These are phyloP conservation scores for Strombidium stylifer DNA, from an alignment of 73 alveolate genomes.

Conservation along the genomic window DNA sequence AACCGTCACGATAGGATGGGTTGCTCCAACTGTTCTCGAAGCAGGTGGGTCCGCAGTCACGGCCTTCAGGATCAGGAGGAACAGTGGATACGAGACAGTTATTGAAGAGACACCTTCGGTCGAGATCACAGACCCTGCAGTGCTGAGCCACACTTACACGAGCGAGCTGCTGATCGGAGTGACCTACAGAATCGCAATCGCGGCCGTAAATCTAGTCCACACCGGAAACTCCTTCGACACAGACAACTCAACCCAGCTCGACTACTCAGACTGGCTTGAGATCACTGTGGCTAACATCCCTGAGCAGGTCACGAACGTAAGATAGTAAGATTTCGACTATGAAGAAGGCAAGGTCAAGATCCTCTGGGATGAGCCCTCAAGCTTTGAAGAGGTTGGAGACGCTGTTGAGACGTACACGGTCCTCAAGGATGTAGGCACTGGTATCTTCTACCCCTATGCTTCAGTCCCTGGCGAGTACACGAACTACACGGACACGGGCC, in stretches of 20 bases:
- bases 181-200: conserved; percentile 44
- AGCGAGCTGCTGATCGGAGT: conserved; percentile 51
- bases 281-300: conserved; percentile 40
- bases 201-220: conserved; percentile 35
- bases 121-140: no score
- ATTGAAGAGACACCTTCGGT: no score
- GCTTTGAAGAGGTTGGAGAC: conserved; percentile 47
- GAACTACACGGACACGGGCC: conserved; percentile 23
- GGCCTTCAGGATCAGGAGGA: conserved; percentile 35
- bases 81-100: conserved; percentile 46
- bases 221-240: conserved; percentile 31
- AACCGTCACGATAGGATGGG: conserved; percentile 36
- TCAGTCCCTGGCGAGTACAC: conserved; percentile 11
- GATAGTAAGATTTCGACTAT: conserved; percentile 20
- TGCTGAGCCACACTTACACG: conserved; percentile 23
- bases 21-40: background rate
- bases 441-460: conserved; percentile 40
- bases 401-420: conserved; percentile 29
- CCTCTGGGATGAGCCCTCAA: conserved; percentile 15
- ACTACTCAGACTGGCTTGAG: conserved; percentile 18
- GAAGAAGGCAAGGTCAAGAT: conserved; percentile 27
- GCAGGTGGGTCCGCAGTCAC: conserved; percentile 60
- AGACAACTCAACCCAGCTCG: conserved; percentile 5
- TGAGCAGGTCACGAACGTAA: conserved; percentile 11
- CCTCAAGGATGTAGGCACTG: conserved; percentile 43